phyloP scores from a whole-genome alignment of 306 rosid species.

The Pterocarpus macrocarpus region DNA sequence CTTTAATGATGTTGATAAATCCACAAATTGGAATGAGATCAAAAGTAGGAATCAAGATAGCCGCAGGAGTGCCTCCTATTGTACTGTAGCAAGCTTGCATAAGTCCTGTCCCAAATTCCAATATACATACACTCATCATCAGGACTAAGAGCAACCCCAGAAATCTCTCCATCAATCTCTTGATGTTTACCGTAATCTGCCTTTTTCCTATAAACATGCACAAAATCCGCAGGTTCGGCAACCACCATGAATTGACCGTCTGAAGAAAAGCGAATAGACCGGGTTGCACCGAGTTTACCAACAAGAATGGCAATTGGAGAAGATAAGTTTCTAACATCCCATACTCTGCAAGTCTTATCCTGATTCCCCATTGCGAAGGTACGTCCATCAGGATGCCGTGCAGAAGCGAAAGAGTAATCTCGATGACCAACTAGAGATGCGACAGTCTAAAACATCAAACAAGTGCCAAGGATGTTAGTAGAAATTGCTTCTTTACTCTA shows the following conservation, averaged over 20 bases:
- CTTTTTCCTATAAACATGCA: slow-evolving; percentile 75
- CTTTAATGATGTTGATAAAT: slow-evolving; percentile 24
- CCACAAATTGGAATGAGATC: slow-evolving; percentile 43
- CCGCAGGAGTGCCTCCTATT: slow-evolving; percentile 75
- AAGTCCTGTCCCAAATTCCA: not conserved
- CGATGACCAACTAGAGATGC: slow-evolving; percentile 63
- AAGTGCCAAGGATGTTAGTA: slow-evolving; percentile 39
- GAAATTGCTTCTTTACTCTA: not conserved
- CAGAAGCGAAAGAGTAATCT: too few species aligned
- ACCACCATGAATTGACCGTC: slow-evolving; percentile 53
- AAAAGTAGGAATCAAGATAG: slow-evolving; percentile 80
- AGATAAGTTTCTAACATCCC: too few species aligned
- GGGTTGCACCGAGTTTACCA: too few species aligned
- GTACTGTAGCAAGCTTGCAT: slow-evolving; percentile 86
- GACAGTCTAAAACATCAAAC: slow-evolving; percentile 58
- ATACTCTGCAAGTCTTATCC: too few species aligned
- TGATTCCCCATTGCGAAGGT: too few species aligned
- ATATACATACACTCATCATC: too few species aligned
- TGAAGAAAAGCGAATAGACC: too few species aligned
- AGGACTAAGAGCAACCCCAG: too few species aligned
- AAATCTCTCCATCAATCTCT: slow-evolving; percentile 59
- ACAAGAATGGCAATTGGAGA: too few species aligned
- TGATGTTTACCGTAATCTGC: slow-evolving; percentile 63
- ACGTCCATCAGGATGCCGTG: too few species aligned
- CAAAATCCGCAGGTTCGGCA: slow-evolving; percentile 90